These are phyloP conservation scores for Bocquillonia castaneifolia DNA, from an alignment of 441 rosid genomes.

Conservation along the genomic window DNA sequence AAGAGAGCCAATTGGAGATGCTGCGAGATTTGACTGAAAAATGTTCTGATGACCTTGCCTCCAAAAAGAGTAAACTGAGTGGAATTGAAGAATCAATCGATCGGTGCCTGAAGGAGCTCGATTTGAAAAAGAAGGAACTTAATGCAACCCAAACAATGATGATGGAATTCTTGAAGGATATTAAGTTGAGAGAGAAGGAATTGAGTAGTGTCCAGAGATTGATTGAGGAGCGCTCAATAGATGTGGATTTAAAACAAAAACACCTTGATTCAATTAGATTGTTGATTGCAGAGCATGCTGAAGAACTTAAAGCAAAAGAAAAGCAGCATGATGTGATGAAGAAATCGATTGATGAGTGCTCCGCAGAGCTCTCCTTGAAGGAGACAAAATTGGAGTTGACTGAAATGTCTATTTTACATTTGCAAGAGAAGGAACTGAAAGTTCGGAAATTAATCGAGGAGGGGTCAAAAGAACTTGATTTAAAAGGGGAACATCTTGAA, in stretches of 20 bases:
- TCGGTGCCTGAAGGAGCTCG: constrained; percentile 1
- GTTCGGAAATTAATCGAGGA: constrained; percentile 9
- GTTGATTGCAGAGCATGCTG: constrained; percentile 8
- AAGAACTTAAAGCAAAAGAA: constrained; percentile 22
- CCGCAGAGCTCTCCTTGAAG: constrained; percentile 19
- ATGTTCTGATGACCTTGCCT: constrained; percentile 16
- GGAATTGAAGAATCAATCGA: constrained; percentile 13
- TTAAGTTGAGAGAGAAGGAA: neutral
- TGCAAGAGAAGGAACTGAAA: constrained; percentile 6
- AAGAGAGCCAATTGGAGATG: constrained; percentile 22
- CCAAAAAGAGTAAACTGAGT: constrained; percentile 21
- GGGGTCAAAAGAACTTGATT: constrained; percentile 13
- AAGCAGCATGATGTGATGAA: constrained; percentile 15
- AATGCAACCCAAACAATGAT: neutral
- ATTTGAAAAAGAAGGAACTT: constrained; percentile 10
- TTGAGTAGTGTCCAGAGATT: neutral
- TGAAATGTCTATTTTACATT: constrained; percentile 11
- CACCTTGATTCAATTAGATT: constrained; percentile 13
- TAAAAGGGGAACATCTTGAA: constrained; percentile 4
- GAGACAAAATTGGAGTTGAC: constrained; percentile 24
- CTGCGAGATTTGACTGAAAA: constrained; percentile 11
- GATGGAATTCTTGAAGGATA: constrained; percentile 2
- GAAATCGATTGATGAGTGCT: constrained; percentile 17
- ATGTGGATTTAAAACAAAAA: constrained; percentile 1
- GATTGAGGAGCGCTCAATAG: constrained; percentile 16